Conservation (phyloP, 805 yeast species). For the Hagleromyces aurorensis region DNA sequence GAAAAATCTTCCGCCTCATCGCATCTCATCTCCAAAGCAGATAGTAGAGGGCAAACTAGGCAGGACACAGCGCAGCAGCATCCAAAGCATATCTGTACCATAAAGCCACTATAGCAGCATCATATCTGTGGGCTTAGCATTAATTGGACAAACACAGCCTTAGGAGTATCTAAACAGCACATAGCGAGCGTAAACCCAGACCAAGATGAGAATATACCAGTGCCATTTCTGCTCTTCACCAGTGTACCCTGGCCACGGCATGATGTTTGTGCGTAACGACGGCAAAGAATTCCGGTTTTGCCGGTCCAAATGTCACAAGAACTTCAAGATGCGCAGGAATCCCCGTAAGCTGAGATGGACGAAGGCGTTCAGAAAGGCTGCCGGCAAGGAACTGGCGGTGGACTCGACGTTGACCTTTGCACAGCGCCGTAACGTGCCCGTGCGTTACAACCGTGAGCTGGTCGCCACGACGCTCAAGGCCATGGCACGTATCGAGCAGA, state of each 20-base stretch:
- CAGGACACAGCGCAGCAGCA: too few relatives aligned
- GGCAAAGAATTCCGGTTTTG: constrained; percentile 97
- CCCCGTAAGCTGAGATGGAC: constrained; percentile 98
- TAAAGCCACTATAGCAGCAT: too few relatives aligned
- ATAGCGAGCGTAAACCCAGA: not conserved
- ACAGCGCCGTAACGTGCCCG: constrained; percentile 96
- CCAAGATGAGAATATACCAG: constrained; percentile 69
- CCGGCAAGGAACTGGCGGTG: constrained; percentile 97
- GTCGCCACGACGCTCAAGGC: constrained; percentile 92
- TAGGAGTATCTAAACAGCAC: too few relatives aligned
- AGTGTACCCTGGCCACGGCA: constrained; percentile 90
- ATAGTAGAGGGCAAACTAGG: too few relatives aligned
- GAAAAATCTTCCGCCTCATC: constrained; percentile 12
- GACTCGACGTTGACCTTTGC: constrained; percentile 95
- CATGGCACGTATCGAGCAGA: constrained; percentile 93
- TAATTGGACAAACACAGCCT: too few relatives aligned
- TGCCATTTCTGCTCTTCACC: constrained; percentile 98
- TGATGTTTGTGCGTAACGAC: constrained; percentile 95
- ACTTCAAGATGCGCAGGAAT: constrained; percentile 95
- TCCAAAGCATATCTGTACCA: too few relatives aligned
- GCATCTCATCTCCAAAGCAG: constrained; percentile 22
- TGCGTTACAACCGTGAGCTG: constrained; percentile 92
- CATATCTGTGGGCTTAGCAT: too few relatives aligned
- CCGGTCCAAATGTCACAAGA: constrained; percentile 95
- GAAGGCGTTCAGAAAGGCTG: constrained; percentile 97